Conservation (phyloP, 2,329 filamentous ascomycete species). For the Neopestalotiopsis sp. region DNA sequence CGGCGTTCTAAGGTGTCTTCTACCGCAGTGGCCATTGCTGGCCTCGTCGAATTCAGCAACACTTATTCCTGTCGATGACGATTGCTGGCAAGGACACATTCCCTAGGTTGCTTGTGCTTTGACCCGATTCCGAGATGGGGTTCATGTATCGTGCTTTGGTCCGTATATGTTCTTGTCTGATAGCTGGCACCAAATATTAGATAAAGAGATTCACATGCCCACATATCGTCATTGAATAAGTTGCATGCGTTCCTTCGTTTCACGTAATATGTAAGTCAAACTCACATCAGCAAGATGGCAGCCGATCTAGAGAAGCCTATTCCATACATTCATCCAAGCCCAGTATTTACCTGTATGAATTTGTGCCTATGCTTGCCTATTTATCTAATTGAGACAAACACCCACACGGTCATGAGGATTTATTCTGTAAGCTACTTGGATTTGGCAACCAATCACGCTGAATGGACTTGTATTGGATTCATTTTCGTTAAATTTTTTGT, state of each 20-base stretch:
- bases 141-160: conserved; percentile 2
- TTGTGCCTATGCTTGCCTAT: too few relatives aligned
- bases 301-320: too few relatives aligned
- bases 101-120: neutral
- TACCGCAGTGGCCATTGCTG: neutral
- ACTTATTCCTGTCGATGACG: conserved; percentile 6
- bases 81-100: neutral
- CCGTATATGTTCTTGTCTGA: neutral
- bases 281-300: neutral
- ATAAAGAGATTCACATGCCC: neutral
- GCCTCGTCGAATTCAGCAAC: neutral
- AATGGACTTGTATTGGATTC: neutral
- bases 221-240: neutral
- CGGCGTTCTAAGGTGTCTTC: conserved; percentile 21
- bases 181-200: neutral
- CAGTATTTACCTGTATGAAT: too few relatives aligned
- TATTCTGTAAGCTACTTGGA: too few relatives aligned
- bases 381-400: too few relatives aligned
- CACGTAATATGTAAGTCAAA: neutral
- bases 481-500: conserved; percentile 13
- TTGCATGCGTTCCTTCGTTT: neutral
- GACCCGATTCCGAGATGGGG: neutral
- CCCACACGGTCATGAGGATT: too few relatives aligned
- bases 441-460: neutral
- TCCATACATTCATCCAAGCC: too few relatives aligned